A percentile compares a stretch with the other conserved stretches of the same genome.
phyloP scores from a whole-genome alignment of 768 basidiomycete genomes.

The Lentinus tigrinus region DNA sequence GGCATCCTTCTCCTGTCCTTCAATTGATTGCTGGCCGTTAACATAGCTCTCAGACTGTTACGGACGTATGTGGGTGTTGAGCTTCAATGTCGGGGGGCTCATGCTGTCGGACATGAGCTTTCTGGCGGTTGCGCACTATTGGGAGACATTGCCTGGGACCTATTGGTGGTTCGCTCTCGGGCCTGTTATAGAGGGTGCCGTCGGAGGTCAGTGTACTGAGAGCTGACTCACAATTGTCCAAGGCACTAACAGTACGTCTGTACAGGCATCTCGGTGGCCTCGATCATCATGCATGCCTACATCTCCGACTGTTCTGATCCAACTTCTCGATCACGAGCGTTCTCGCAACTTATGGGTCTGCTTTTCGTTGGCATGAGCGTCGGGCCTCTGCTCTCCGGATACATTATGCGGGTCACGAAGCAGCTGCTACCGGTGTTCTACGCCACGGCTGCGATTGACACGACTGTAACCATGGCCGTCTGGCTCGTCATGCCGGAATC shows the following conservation, averaged over 20 bases:
- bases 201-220: conserved; percentile 58
- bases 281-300: conserved; percentile 62
- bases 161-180: conserved; percentile 79
- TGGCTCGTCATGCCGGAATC: conserved; percentile 78
- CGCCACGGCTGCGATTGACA: conserved; percentile 48
- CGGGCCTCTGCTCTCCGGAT: conserved; percentile 71
- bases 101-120: conserved; percentile 65
- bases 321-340: conserved; percentile 53
- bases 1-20: too few relatives aligned
- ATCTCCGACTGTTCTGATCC: conserved; percentile 65
- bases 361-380: conserved; percentile 70
- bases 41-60: conserved; percentile 74
- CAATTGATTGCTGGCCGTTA: too few relatives aligned
- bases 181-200: conserved; percentile 61
- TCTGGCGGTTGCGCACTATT: conserved; percentile 60
- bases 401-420: conserved; percentile 59
- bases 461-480: conserved; percentile 45
- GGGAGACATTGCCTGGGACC: conserved; percentile 66
- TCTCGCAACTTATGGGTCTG: conserved; percentile 67
- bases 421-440: conserved; percentile 73
- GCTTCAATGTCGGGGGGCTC: conserved; percentile 56
- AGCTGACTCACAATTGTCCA: too few relatives aligned
- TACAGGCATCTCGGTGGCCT: conserved; percentile 25
- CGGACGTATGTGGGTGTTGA: conserved; percentile 68
- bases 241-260: too few relatives aligned